phyloP scores from a whole-genome alignment of 1,284 basidiomycete species.

The Peniophora sp. region DNA sequence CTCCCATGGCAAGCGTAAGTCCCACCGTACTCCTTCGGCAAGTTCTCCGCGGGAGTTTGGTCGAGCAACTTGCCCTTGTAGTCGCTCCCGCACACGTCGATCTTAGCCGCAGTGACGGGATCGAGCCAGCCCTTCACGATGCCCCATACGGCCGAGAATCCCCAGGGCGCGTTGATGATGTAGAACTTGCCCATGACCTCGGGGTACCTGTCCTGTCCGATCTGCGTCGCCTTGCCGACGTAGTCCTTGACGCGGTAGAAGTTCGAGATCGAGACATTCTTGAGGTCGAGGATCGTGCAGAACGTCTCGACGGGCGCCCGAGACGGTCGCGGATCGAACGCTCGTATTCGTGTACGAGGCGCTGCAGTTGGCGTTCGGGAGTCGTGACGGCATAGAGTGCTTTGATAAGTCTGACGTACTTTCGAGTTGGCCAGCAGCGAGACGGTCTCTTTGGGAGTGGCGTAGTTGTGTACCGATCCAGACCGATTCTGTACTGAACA shows the following conservation, averaged over 20 bases:
- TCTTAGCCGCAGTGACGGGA: conserved; percentile 90
- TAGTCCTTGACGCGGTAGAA: conserved; percentile 95
- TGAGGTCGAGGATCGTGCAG: conserved; percentile 95
- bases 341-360: conserved; percentile 93
- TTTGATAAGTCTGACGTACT: no score
- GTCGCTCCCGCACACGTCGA: conserved; percentile 67
- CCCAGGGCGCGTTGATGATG: conserved; percentile 93
- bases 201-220: conserved; percentile 91
- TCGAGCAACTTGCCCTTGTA: conserved; percentile 66
- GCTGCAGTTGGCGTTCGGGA: conserved; percentile 83
- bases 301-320: conserved; percentile 87
- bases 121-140: conserved; percentile 94
- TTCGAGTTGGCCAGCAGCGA: no score
- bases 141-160: conserved; percentile 85
- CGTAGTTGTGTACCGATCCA: no score
- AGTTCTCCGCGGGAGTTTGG: conserved; percentile 79
- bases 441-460: no score
- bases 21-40: conserved; percentile 86
- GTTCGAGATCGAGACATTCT: conserved; percentile 72
- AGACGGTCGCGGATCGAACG: conserved; percentile 76
- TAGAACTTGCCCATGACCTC: conserved; percentile 96
- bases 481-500: no score
- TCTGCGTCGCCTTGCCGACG: conserved; percentile 69
- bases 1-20: conserved; percentile 72
- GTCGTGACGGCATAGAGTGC: conserved; percentile 73